Evolutionary conservation across 768 basidiomycete species (phyloP), one percentile per base, ranked within the genome.

Genomic region (Leccinum variicolor): DNA sequence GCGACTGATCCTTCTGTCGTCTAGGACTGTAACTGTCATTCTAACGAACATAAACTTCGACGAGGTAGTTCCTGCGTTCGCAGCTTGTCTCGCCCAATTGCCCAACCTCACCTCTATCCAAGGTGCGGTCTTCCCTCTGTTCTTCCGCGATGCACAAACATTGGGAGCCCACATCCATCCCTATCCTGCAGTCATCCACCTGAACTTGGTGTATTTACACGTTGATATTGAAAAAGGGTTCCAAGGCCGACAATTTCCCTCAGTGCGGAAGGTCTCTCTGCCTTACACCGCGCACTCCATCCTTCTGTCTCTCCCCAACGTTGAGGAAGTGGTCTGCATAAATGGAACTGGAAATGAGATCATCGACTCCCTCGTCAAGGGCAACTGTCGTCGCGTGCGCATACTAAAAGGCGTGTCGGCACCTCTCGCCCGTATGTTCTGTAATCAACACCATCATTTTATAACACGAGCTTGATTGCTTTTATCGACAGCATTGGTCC

Each of bases 41-140:
- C 17, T 57, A 15, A 57, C 50, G 25, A 28, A 33, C 1, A 53
- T 39, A n/a, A 28, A 33, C 6, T 25, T 43, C 13, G 19, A 28
- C 3, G 49, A 66, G 19, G 48, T 60, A 14, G 19, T 54, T 26
- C 52, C 50, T 5, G 54, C 25, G 15, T 48, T 69, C 26, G 62
- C 47, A 46, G 34, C 43, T 17, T 54, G 53, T 45, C 59, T 58
- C 10, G 41, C 46, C 1, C 47, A 25, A 7, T 7, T 53, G 3
- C 53, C 61, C 28, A 63, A 61, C 15, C 54, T 64, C n/a, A 21
- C 53, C 5, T n/a, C 48, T 17, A 52, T 58, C 10, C 59, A 66
- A 55, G 47, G 65, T 55, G 13, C 46, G 4, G 6, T 47, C 23
- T 14, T 4, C 14, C 25, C 8, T 47, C 15, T 26, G n/a, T 15